Base-by-base conservation (phyloP, 768 basidiomycete species). In the Tylopilus sp. region DNA sequence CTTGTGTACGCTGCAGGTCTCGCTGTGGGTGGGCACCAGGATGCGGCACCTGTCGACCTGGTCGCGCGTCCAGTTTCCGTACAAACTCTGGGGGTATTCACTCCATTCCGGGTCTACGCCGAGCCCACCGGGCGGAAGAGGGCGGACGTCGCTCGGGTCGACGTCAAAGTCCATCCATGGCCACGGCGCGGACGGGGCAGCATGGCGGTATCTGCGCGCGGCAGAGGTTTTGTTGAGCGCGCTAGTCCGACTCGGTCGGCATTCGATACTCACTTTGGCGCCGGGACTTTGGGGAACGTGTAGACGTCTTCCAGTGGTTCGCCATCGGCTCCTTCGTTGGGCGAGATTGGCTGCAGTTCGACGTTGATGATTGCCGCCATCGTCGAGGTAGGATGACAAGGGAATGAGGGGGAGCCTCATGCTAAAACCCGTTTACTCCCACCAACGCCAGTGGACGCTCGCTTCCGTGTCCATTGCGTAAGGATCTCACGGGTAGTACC, bases 101-200 rank as follows among this genome's bases (percentile, higher is more conserved):
- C 36, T 28, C 71, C 71, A 71, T 37, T 62, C 60, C 17, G 44
- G 19, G 37, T 52, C 41, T 24, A 26, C 41, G 25, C 11, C 34
- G 12, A 57, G 37, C 8, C 2, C 37, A 13, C 41, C 61, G 4
- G 64, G 64, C 0, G 63, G 58, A 33, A 59, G 48, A 29, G 52
- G 57, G 11, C 14, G 31, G 2, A 63, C 60, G 22, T 64, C 52
- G 10, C 56, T 62, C 31, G n/a, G 19, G 53, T 66, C 71, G 10
- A 16, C 60, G 36, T 71, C 66, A 8, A 75, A 63, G 48, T 76
- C 69, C 59, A 76, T 70, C 65, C 72, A 76, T 9, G 74, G 74
- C 74, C 74, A 76, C 1, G 74, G 74, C 0, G 73, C 74, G 25
- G 70, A 71, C 3, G 75, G 74, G 3, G 73, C 68, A 3, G 69